Percentiles rank a stretch among this genome's conserved stretches.
Evolutionary conservation across 139 green algal species (phyloP).

Genomic region (Pedinophyceae sp.): DNA sequence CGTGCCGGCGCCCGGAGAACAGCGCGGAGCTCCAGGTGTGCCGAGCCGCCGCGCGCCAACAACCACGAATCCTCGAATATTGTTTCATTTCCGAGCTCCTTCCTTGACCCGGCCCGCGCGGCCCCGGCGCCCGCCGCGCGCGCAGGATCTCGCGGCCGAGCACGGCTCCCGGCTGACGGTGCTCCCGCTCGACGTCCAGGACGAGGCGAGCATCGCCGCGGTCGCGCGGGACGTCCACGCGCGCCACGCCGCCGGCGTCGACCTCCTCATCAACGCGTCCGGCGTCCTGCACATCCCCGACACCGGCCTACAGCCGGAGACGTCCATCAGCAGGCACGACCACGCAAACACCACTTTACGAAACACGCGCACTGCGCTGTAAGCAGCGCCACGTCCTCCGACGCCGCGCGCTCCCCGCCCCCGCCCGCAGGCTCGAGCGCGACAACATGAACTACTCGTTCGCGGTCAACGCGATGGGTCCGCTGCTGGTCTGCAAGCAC

Average conservation of each 20-base stretch:
- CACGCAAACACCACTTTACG: too few species aligned
- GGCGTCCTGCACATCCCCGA: constrained; percentile 48
- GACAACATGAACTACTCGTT: constrained; percentile 19
- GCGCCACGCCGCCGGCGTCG: constrained; percentile 12
- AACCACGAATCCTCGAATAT: neutral
- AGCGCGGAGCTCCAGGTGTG: constrained; percentile 22
- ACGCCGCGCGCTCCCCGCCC: neutral
- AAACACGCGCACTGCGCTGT: neutral
- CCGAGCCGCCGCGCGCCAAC: neutral
- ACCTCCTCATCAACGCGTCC: constrained; percentile 52
- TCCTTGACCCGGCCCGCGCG: too few species aligned
- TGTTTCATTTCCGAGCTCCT: too few species aligned
- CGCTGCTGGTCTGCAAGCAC: constrained; percentile 45
- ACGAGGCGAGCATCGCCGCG: constrained; percentile 28
- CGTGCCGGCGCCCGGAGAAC: constrained; percentile 36
- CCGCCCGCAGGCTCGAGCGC: neutral
- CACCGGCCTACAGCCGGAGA: constrained; percentile 20
- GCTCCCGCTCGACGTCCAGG: constrained; percentile 35
- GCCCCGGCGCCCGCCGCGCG: too few species aligned
- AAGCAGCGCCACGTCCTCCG: neutral
- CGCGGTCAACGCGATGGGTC: constrained; percentile 49
- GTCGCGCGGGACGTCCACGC: neutral
- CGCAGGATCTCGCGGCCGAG: constrained; percentile 8
- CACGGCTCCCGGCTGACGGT: constrained; percentile 21
- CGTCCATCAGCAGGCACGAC: too few species aligned